Evolutionary conservation across 2,329 filamentous ascomycete genomes (phyloP).

Genomic region (Venturia asperata): DNA sequence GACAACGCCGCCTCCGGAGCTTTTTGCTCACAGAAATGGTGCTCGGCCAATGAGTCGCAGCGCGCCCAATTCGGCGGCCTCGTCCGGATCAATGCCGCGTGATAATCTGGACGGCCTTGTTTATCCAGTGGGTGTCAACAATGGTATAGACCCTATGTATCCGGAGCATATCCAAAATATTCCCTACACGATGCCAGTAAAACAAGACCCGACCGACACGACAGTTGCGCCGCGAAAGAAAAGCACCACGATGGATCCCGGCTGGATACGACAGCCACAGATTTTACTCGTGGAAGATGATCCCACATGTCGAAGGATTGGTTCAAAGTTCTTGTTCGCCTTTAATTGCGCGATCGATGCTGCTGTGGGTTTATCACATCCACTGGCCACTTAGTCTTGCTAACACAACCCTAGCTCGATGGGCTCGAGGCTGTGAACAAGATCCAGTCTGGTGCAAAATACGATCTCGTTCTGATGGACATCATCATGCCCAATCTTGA

Average conservation of each 20-base stretch:
- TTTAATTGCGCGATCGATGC: conserved; percentile 58
- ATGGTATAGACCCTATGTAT: conserved; percentile 91
- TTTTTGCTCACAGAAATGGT: conserved; percentile 35
- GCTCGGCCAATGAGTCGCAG: conserved; percentile 40
- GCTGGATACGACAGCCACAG: conserved; percentile 62
- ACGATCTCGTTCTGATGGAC: conserved; percentile 52
- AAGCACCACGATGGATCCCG: conserved; percentile 53
- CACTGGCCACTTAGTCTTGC: conserved; percentile 20
- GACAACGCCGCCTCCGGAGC: conserved; percentile 51
- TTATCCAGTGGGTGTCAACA: conserved; percentile 83
- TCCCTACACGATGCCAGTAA: conserved; percentile 71
- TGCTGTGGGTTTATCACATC: conserved; percentile 44
- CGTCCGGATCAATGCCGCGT: conserved; percentile 47
- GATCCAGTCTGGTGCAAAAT: conserved; percentile 59
- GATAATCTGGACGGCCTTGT: conserved; percentile 65
- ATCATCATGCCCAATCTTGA: conserved; percentile 96
- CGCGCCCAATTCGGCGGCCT: conserved; percentile 39
- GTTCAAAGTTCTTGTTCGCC: conserved; percentile 59
- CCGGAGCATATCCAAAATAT: conserved; percentile 93
- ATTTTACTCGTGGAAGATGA: conserved; percentile 87
- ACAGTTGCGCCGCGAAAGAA: conserved; percentile 46
- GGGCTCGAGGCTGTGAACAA: conserved; percentile 88
- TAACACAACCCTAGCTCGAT: conserved; percentile 54
- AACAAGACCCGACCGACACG: conserved; percentile 44
- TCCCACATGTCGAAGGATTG: conserved; percentile 58